Conservation (phyloP, 345 rosid genomes). For the Dipteronia sinensis region DNA sequence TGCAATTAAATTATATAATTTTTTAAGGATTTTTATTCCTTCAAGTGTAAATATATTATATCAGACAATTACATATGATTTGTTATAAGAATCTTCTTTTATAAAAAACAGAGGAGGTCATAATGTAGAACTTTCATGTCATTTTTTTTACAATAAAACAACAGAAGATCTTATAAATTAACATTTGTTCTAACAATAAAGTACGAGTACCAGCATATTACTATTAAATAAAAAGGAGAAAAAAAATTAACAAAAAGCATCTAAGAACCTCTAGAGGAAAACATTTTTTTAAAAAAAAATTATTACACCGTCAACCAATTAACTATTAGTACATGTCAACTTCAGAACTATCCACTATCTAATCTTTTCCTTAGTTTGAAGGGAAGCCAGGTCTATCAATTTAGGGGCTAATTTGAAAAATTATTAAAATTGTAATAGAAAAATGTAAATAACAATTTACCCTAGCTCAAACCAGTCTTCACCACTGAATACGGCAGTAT, state of each 20-base stretch:
- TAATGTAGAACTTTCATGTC: neutral
- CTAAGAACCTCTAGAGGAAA: too few species aligned
- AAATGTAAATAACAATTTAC: too few species aligned
- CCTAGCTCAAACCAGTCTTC: too few species aligned
- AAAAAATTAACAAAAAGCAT: slow-evolving; percentile 1
- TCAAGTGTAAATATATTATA: neutral
- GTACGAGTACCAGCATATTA: neutral
- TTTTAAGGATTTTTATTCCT: neutral
- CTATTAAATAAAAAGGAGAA: neutral
- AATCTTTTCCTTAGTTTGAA: too few species aligned
- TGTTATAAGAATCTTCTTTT: neutral
- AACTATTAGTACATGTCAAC: neutral
- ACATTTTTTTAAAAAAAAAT: too few species aligned
- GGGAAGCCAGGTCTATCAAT: too few species aligned
- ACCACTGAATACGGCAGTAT: too few species aligned
- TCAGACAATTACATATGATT: neutral
- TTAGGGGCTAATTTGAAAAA: too few species aligned
- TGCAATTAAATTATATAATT: neutral
- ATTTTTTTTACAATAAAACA: neutral
- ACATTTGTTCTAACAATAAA: neutral
- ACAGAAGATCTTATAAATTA: neutral
- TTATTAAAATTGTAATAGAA: too few species aligned
- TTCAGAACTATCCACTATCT: neutral
- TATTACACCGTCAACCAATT: neutral
- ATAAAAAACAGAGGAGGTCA: neutral